Evolutionary conservation across 1,284 basidiomycete species (phyloP).

Genomic region (Vanrija sp.): DNA sequence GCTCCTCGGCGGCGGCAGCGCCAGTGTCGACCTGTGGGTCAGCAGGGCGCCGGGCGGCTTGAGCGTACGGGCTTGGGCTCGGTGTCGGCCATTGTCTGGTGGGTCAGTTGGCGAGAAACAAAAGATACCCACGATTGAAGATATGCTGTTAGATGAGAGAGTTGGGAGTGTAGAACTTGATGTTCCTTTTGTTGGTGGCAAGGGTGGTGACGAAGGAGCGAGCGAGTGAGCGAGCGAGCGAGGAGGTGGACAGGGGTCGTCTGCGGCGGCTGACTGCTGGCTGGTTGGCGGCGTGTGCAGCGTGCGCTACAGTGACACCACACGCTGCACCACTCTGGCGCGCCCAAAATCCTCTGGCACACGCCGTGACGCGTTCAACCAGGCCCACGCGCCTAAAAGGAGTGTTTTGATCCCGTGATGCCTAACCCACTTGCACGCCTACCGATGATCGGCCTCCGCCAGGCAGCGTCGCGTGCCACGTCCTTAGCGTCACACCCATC

Average conservation of each 20-base stretch:
- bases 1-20: slow-evolving; percentile 55
- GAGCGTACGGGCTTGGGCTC: slow-evolving; percentile 19
- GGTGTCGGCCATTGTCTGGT: slow-evolving; percentile 18
- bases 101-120: background rate
- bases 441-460: too few species aligned
- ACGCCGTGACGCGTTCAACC: too few species aligned
- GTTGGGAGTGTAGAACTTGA: background rate
- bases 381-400: too few species aligned
- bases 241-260: background rate
- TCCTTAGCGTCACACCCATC: too few species aligned
- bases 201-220: background rate
- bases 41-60: background rate
- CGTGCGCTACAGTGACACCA: too few species aligned
- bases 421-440: too few species aligned
- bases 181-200: background rate
- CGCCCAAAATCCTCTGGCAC: too few species aligned
- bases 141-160: background rate
- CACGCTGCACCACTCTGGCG: too few species aligned
- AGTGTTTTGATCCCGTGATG: too few species aligned
- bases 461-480: background rate
- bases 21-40: background rate
- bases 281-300: too few species aligned
- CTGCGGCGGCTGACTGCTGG: too few species aligned
- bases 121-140: background rate
- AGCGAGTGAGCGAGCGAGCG: background rate